Evolutionary conservation across 495 filamentous ascomycete species (phyloP).

Genomic region (Hypomontagnella submonticulosa): DNA sequence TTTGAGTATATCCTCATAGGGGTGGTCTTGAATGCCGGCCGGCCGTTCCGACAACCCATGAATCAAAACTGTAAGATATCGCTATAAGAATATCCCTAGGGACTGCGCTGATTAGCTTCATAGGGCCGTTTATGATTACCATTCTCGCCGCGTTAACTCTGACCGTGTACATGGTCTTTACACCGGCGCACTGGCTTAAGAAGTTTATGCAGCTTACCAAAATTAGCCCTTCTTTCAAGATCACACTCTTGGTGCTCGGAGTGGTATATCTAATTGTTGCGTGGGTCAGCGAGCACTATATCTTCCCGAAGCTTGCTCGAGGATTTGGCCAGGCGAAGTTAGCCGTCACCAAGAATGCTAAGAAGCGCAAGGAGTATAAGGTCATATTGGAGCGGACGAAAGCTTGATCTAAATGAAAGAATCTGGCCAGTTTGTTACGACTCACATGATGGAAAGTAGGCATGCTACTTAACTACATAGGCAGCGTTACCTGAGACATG

Average conservation of each 20-base stretch:
- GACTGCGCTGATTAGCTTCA: constrained; percentile 8
- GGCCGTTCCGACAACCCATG: constrained; percentile 87
- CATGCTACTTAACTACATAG: too few species aligned
- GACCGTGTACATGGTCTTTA: constrained; percentile 79
- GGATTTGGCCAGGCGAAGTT: constrained; percentile 69
- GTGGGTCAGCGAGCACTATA: constrained; percentile 73
- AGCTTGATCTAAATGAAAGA: constrained; percentile 31
- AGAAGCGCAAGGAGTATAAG: constrained; percentile 90
- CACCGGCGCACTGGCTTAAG: constrained; percentile 72
- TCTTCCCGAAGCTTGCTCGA: constrained; percentile 78
- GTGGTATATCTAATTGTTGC: constrained; percentile 71
- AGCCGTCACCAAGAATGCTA: constrained; percentile 66
- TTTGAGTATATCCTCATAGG: constrained; percentile 94
- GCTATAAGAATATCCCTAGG: neutral
- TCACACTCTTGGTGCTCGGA: constrained; percentile 75
- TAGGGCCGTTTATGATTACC: constrained; percentile 84
- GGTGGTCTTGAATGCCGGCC: constrained; percentile 87
- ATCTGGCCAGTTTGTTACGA: too few species aligned
- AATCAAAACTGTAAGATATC: constrained; percentile 74
- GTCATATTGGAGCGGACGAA: constrained; percentile 79
- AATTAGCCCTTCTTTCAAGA: constrained; percentile 75
- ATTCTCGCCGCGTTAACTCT: constrained; percentile 73
- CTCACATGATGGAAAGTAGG: neutral
- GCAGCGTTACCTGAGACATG: too few species aligned
- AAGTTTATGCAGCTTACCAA: constrained; percentile 86